Evolutionary conservation across 192 early-diverging fungal species (phyloP).

Genomic region (Geranomyces variabilis): DNA sequence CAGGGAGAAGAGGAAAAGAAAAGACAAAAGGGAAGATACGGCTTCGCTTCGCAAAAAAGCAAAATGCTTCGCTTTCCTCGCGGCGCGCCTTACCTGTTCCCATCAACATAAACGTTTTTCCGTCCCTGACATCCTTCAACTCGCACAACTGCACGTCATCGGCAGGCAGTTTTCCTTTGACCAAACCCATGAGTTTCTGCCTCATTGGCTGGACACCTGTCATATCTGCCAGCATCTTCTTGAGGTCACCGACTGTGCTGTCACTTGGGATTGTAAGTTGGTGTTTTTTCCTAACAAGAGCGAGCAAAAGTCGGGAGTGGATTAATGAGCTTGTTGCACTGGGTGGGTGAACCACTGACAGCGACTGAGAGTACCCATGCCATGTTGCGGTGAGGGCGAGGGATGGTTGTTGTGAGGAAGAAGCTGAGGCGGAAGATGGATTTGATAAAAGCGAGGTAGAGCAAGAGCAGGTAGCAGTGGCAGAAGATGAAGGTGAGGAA

Average conservation of each 20-base stretch:
- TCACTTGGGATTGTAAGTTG: neutral
- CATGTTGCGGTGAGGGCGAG: constrained; percentile 1
- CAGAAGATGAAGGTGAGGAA: no score
- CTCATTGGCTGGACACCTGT: constrained; percentile 65
- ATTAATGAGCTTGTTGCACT: no score
- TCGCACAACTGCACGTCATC: constrained; percentile 17
- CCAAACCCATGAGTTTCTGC: constrained; percentile 75
- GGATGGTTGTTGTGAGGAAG: neutral
- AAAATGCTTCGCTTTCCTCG: neutral
- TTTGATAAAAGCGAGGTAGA: no score
- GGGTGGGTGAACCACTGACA: no score
- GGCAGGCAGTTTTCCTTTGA: constrained; percentile 65
- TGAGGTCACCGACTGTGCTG: constrained; percentile 30
- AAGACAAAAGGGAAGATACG: no score
- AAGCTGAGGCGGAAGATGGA: neutral
- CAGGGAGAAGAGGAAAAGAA: no score
- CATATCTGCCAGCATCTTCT: constrained; percentile 52
- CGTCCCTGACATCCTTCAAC: constrained; percentile 4
- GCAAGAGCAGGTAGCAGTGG: no score
- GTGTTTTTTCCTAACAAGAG: constrained; percentile 26
- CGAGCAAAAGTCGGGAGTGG: neutral
- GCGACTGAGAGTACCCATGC: no score
- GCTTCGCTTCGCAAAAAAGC: no score
- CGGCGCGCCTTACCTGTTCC: constrained; percentile 43
- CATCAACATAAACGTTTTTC: constrained; percentile 44